These are phyloP conservation scores for Quercus rubra DNA, from an alignment of 306 rosid genomes.

Conservation along the genomic window DNA sequence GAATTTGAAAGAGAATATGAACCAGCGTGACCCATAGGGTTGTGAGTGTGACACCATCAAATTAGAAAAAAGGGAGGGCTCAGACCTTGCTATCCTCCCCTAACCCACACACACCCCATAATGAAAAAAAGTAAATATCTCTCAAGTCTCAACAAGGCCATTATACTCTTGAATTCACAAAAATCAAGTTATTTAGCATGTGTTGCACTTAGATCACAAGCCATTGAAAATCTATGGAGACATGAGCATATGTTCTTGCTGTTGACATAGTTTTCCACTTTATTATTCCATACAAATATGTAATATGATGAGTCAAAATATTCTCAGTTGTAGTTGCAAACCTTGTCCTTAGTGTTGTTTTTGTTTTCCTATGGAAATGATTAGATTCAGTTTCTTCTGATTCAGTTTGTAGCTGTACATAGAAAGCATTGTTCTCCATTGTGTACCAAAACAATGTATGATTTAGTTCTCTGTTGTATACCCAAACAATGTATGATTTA, in stretches of 20 bases:
- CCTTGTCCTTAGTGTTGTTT: not conserved
- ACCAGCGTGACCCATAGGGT: constrained; percentile 6
- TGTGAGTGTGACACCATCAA: not conserved
- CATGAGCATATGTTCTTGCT: not conserved
- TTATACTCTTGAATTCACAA: not conserved
- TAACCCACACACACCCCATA: not conserved
- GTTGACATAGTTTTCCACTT: not conserved
- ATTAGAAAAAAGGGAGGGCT: not conserved
- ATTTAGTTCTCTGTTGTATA: too few relatives aligned
- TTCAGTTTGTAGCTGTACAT: not conserved
- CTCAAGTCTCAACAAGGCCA: not conserved
- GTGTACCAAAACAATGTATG: too few relatives aligned
- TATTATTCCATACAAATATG: constrained; percentile 14
- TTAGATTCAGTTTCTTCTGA: not conserved
- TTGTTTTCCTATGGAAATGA: not conserved
- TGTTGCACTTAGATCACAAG: not conserved
- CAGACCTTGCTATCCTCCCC: not conserved
- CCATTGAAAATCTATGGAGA: not conserved
- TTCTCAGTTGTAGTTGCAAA: not conserved
- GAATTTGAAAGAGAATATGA: constrained; percentile 55
- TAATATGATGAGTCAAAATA: not conserved
- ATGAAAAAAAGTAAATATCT: not conserved
- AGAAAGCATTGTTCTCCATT: not conserved
- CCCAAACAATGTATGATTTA: not conserved
- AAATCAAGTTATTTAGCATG: not conserved